phyloP scores from a whole-genome alignment of 176 grass and related monocot species.

The Bolboschoenus planiculmis region DNA sequence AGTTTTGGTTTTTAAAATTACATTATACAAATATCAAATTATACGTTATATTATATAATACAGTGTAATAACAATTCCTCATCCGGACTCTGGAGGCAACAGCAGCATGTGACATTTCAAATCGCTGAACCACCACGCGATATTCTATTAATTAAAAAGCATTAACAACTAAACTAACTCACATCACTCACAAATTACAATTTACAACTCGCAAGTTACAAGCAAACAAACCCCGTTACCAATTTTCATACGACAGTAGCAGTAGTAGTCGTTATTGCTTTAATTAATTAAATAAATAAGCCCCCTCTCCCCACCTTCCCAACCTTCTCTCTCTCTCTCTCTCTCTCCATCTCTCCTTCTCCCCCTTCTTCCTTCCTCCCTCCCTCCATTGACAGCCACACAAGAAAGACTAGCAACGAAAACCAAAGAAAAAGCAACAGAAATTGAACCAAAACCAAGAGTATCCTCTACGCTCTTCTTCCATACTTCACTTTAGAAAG shows the following conservation, averaged over 20 bases:
- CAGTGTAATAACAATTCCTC: no score
- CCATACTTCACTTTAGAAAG: constrained; percentile 24
- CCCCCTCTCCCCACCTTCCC: neutral
- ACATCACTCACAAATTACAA: no score
- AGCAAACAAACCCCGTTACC: neutral
- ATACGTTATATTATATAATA: no score
- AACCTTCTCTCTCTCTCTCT: neutral
- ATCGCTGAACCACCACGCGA: no score
- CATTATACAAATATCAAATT: no score
- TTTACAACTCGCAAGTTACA: neutral
- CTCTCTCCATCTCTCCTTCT: neutral
- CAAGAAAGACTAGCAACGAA: neutral
- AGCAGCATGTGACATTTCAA: no score
- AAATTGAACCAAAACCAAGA: neutral
- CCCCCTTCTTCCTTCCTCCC: neutral
- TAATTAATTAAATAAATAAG: neutral
- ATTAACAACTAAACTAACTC: no score
- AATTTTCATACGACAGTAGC: neutral
- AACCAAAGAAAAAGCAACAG: neutral
- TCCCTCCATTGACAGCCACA: neutral
- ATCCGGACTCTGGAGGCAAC: no score
- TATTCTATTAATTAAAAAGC: no score
- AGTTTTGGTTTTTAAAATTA: no score
- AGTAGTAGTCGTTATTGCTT: neutral
- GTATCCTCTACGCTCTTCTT: constrained; percentile 7